Evolutionary conservation across 768 basidiomycete species (phyloP).

Genomic region (Lentinula sp.): DNA sequence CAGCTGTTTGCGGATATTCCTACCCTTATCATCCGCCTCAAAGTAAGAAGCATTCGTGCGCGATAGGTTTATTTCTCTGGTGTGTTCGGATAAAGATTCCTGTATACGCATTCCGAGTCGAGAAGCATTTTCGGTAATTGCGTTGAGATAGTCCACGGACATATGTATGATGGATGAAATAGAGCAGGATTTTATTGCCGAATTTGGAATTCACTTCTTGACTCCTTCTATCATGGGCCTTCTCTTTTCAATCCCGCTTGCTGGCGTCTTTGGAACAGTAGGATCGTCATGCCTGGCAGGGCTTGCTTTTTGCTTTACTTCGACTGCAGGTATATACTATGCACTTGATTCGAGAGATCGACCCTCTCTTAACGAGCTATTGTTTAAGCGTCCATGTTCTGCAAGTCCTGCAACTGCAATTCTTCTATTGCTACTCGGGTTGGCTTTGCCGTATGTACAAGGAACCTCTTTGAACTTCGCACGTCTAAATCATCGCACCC

Average conservation of each 20-base stretch:
- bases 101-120: conserved; percentile 78
- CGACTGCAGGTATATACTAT: conserved; percentile 57
- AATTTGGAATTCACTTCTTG: background rate
- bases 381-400: conserved; percentile 80
- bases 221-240: conserved; percentile 50
- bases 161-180: conserved; percentile 15
- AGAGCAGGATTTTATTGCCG: background rate
- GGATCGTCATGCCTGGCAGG: conserved; percentile 82
- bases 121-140: conserved; percentile 77
- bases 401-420: conserved; percentile 98
- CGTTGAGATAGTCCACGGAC: conserved; percentile 41
- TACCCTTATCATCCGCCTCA: conserved; percentile 76
- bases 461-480: background rate
- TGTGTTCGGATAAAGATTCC: conserved; percentile 77
- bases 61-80: conserved; percentile 62
- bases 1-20: conserved; percentile 80
- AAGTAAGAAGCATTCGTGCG: conserved; percentile 56
- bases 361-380: conserved; percentile 9
- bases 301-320: conserved; percentile 81
- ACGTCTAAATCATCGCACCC: background rate
- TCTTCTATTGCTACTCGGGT: conserved; percentile 96
- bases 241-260: conserved; percentile 65
- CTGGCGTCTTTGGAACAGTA: conserved; percentile 61
- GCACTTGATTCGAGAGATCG: conserved; percentile 8
- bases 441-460: conserved; percentile 74